Evolutionary conservation across 1,284 basidiomycete species (phyloP), one percentile per base, ranked within the genome.

Genomic region (Ceratorhiza oryzae-sativae): DNA sequence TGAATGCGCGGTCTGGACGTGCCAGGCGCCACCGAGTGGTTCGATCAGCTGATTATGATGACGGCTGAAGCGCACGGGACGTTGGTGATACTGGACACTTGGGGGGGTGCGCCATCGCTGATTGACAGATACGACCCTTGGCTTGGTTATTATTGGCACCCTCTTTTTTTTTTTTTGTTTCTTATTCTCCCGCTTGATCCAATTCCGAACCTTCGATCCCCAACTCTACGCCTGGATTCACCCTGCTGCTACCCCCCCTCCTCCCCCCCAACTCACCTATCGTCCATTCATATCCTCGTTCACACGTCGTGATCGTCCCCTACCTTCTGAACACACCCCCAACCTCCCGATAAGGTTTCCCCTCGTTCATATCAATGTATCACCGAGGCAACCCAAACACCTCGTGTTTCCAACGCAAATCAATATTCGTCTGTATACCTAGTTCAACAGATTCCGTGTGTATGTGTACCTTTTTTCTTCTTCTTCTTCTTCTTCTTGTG

Each of bases 321-420:
- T 10, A 10, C 23, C 48, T 20, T 49, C 5, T 23, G 48, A 3
- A 49, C 20, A 4, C 10, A 18, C 20, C 5, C 23, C 48, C 48
- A 49, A 3, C 3, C 48, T 13, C 42, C 23, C 48, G 9, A 49
- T 20, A 49, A 23, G 48, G 48, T 18, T 23, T 10, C 48, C 2
- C 42, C 8, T 18, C 8, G 39, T 13, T 15, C 42, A 45, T 45
- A n/a, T 6, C 36, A 39, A 49, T 49, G 48, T 49, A 49, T 49
- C 48, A 49, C 23, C 20, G 12, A 45, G n/a, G n/a, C n/a, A n/a
- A n/a, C n/a, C 36, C 6, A 39, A 6, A 39, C 6, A 13, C 48
- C 48, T 49, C 48, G 48, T 49, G 48, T 49, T 49, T 49, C n/a
- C 48, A 49, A 49, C n/a, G 48, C 48, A 45, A 15, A n/a, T 45